Evolutionary conservation across 345 rosid genomes (phyloP), one percentile per base, ranked within the genome.

Genomic region (Adansonia digitata): DNA sequence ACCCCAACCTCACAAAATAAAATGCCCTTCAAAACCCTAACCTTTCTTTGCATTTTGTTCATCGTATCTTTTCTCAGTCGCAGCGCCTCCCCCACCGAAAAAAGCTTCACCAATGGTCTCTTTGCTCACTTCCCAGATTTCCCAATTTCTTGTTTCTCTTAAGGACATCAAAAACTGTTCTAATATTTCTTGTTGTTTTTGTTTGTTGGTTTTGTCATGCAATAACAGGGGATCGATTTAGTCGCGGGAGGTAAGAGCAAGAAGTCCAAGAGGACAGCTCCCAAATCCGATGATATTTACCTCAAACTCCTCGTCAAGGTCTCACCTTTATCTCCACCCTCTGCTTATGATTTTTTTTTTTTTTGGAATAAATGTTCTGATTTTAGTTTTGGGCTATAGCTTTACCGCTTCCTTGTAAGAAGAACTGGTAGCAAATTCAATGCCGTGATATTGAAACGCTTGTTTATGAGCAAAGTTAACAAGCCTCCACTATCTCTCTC

Each of bases 251-350:
- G 98, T 72, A 92, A 96, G 95, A 86, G 91, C 80, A 96, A 93
- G 88, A 91, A 92, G 83, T 84, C 98, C 56, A 92, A 83, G 77
- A 82, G 98, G 60, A 96, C 90, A 0, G 97, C 93, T 0, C 97
- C 98, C 3, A 93, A 91, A 66, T 96, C 98, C 20, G 89, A 93
- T 40, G 98, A 93, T 89, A 86, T 96, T 80, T 96, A 93, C 74
- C 99, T 96, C 53, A 93, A 93, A 85, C 97, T 96, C 18, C 86
- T 83, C 77, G 98, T 96, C 74, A 96, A 96, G 97, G 97, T 96
- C 8, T 2, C 22, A 5, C 17, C 4, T 70, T 71, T 8, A 71
- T 53, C 18, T 20, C 11, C 17, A 29, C 1, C 68, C 66, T 39
- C 34, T 61, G 24, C 63, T 1, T 31, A n/a, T 18, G 2, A 13